phyloP scores from a whole-genome alignment of 495 filamentous ascomycete species.

The Halenospora varia region DNA sequence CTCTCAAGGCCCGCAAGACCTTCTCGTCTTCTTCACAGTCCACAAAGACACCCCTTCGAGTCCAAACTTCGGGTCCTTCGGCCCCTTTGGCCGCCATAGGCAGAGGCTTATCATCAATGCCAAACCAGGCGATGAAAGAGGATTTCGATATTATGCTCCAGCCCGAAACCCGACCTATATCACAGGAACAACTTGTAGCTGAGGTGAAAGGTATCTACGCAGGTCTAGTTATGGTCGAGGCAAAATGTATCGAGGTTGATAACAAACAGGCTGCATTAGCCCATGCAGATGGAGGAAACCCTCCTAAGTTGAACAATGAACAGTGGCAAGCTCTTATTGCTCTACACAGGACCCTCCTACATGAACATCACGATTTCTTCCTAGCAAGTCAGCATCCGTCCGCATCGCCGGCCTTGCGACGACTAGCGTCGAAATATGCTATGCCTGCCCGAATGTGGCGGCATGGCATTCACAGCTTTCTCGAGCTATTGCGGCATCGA shows the following conservation, averaged over 20 bases:
- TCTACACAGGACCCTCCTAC: constrained; percentile 65
- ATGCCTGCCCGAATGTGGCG: constrained; percentile 24
- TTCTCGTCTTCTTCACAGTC: neutral
- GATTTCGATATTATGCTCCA: no score
- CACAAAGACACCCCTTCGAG: neutral
- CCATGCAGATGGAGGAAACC: constrained; percentile 25
- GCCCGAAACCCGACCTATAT: no score
- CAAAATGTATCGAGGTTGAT: constrained; percentile 69
- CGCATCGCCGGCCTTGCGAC: constrained; percentile 28
- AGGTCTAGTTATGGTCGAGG: constrained; percentile 72
- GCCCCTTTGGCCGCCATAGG: neutral
- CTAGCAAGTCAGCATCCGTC: constrained; percentile 71
- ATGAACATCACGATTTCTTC: no score
- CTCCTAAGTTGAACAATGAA: constrained; percentile 44
- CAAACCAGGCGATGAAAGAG: no score
- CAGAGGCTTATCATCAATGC: neutral
- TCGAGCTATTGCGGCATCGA: constrained; percentile 65
- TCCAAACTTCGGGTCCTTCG: neutral
- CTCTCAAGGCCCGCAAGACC: neutral
- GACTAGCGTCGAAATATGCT: constrained; percentile 15
- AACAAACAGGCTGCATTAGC: constrained; percentile 37
- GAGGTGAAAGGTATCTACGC: no score
- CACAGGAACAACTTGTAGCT: no score
- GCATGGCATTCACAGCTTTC: constrained; percentile 72
- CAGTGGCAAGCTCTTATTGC: constrained; percentile 71